These are phyloP conservation scores for Fusarium penzigii DNA, from an alignment of 2,329 filamentous ascomycete species.

Conservation along the genomic window DNA sequence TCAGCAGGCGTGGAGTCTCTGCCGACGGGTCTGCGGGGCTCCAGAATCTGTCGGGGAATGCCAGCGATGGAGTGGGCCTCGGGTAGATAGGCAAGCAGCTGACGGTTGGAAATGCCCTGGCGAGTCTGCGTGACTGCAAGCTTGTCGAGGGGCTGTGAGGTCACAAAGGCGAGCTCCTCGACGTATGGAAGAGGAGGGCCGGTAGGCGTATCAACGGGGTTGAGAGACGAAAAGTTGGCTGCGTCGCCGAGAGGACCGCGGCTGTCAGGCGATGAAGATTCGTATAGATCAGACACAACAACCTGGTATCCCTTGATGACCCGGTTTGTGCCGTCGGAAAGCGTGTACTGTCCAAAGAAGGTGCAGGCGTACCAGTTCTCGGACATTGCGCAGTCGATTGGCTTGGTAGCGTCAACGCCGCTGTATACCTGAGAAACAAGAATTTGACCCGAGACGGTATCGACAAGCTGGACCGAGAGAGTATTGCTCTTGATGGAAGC, in stretches of 20 bases:
- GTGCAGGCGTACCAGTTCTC: conserved; percentile 97
- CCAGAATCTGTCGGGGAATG: conserved; percentile 76
- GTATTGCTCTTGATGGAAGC: conserved; percentile 63
- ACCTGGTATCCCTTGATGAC: conserved; percentile 82
- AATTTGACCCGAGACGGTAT: conserved; percentile 81
- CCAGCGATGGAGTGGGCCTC: conserved; percentile 73
- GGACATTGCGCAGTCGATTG: conserved; percentile 75
- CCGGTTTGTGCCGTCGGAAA: conserved; percentile 54
- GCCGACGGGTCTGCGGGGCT: conserved; percentile 82
- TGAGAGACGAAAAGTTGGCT: conserved; percentile 75
- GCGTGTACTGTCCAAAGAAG: conserved; percentile 64
- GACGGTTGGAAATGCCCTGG: conserved; percentile 85
- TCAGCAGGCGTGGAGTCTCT: conserved; percentile 81
- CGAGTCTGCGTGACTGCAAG: conserved; percentile 85
- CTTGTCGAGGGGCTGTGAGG: conserved; percentile 75
- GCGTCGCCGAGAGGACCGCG: conserved; percentile 73
- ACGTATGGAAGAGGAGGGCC: conserved; percentile 69
- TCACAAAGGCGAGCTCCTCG: conserved; percentile 76
- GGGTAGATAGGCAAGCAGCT: conserved; percentile 78
- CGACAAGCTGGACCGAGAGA: conserved; percentile 76
- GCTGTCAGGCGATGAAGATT: conserved; percentile 80
- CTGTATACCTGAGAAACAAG: conserved; percentile 70
- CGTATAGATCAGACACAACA: conserved; percentile 84
- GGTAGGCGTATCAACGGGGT: conserved; percentile 59
- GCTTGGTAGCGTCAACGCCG: conserved; percentile 72